A percentile compares a stretch with the other conserved stretches of the same genome.
phyloP scores from a whole-genome alignment of 1,284 basidiomycete species.

The Singerocomus inundabilis region DNA sequence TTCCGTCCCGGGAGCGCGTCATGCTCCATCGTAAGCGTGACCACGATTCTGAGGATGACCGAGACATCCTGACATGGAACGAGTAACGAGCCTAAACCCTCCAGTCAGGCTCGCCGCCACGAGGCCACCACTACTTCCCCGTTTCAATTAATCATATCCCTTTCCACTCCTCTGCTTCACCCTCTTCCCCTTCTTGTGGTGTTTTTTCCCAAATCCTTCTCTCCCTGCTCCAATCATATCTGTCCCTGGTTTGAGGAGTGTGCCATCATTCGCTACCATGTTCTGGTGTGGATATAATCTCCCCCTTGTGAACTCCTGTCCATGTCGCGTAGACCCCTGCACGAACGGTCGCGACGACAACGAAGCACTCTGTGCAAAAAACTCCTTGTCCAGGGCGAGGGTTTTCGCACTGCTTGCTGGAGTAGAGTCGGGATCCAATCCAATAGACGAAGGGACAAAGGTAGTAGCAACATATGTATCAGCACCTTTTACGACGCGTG shows the following conservation, averaged over 20 bases:
- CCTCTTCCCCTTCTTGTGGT: slow-evolving; percentile 83
- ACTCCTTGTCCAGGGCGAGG: slow-evolving; percentile 75
- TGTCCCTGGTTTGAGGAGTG: slow-evolving; percentile 47
- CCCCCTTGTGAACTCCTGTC: slow-evolving; percentile 61
- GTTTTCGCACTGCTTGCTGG: slow-evolving; percentile 52
- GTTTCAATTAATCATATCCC: slow-evolving; percentile 69
- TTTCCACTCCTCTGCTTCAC: slow-evolving; percentile 87
- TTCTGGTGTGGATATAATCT: slow-evolving; percentile 81
- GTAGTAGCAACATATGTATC: slow-evolving; percentile 69
- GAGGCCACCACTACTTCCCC: neutral
- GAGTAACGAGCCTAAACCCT: slow-evolving; percentile 28
- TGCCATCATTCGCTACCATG: slow-evolving; percentile 73
- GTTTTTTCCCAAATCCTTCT: slow-evolving; percentile 69
- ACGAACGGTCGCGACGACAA: slow-evolving; percentile 63
- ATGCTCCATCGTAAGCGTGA: slow-evolving; percentile 72
- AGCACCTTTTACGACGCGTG: slow-evolving; percentile 78
- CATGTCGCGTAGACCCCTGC: slow-evolving; percentile 58
- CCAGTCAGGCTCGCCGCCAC: neutral
- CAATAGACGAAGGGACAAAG: slow-evolving; percentile 11
- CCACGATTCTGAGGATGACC: slow-evolving; percentile 58
- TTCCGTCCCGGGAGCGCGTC: slow-evolving; percentile 65
- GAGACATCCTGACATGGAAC: slow-evolving; percentile 76
- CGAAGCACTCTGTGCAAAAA: slow-evolving; percentile 64
- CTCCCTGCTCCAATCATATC: slow-evolving; percentile 47
- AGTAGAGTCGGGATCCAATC: slow-evolving; percentile 15